A percentile compares a stretch with the other conserved stretches of the same genome.
These are phyloP conservation scores for Syncephalastrum monosporum DNA, from an alignment of 371 early-diverging fungal genomes.

Conservation along the genomic window DNA sequence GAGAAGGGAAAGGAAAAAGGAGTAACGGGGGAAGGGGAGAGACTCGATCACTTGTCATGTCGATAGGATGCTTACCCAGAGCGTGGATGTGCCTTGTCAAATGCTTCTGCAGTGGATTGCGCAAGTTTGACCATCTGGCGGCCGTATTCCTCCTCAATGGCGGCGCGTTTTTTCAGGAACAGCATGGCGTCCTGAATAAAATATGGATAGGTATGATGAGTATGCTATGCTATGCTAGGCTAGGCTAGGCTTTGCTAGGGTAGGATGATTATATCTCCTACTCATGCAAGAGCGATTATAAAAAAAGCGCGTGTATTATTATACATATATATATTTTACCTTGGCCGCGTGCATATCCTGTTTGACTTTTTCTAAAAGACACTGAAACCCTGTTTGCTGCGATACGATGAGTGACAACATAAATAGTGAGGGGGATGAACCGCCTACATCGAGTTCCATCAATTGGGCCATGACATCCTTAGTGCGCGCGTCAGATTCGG, in stretches of 20 bases:
- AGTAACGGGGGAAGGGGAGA: neutral
- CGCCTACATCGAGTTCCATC: constrained; percentile 22
- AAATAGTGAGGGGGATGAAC: neutral
- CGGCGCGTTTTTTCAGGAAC: constrained; percentile 58
- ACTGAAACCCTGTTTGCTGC: constrained; percentile 25
- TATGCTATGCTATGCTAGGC: no score
- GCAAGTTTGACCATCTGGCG: constrained; percentile 51
- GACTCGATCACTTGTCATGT: neutral
- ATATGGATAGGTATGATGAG: neutral
- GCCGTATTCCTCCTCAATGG: constrained; percentile 64
- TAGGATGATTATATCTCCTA: no score
- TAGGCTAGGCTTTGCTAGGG: no score
- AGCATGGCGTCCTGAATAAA: constrained; percentile 43
- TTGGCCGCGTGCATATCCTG: constrained; percentile 33
- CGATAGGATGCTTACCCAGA: constrained; percentile 35
- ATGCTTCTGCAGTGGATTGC: constrained; percentile 42
- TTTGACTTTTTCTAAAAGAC: constrained; percentile 36
- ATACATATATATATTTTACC: constrained; percentile 5
- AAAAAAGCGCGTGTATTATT: neutral
- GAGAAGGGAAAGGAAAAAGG: neutral
- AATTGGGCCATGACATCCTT: constrained; percentile 14
- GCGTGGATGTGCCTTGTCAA: constrained; percentile 46
- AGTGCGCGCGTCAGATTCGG: constrained; percentile 10
- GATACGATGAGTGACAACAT: neutral
- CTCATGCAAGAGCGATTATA: no score